Base-by-base conservation (phyloP, 2,329 filamentous ascomycete species). In the Ceratocystis ficicola region DNA sequence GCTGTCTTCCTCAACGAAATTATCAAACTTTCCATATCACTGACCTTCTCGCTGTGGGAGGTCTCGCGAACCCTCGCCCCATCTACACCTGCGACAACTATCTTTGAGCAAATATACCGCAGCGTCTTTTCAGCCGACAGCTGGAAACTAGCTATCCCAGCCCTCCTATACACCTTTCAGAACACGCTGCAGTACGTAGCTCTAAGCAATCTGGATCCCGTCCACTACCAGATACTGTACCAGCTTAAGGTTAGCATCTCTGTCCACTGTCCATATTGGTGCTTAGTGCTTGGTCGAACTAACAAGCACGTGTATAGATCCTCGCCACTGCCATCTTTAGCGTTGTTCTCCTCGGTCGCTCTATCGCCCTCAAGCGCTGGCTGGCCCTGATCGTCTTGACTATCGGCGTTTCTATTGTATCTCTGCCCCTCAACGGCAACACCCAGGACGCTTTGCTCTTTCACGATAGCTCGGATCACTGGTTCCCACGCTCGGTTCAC, bases 101-200 rank as follows among this genome's bases (percentile, higher is more conserved):
- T 96, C 20, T 89, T 95, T 72, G 83, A 86, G 71, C 87, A 90
- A 72, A 84, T 97, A 28, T 88, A 86, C 72, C 86, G 84, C 71
- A 84, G 86, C 36, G 88, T 96, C 17, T 95, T 97, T 73, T 87
- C 88, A 0, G 87, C 88, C 8, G 94, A 97, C 73, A 91, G 91
- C 70, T 97, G 93, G 93, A 96, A 96, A 75, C 78, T 99, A 69
- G 90, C 90, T 7, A 86, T 97, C 52, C 94, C 93, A 0, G 94
- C 93, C 3, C 81, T 85, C 3, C 80, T 97, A 1, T 97, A 96
- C 73, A 96, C 93, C 0, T 74, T 96, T 32, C 90, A 96, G 72
- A 97, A 96, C 73, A 88, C 89, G n/a, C 77, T 97, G 65, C 90
- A 96, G 74, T 99, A 96, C 72, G 83, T 95, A 64, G 93, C 90